phyloP scores from a whole-genome alignment of 768 basidiomycete genomes.

The Mycena filopes region DNA sequence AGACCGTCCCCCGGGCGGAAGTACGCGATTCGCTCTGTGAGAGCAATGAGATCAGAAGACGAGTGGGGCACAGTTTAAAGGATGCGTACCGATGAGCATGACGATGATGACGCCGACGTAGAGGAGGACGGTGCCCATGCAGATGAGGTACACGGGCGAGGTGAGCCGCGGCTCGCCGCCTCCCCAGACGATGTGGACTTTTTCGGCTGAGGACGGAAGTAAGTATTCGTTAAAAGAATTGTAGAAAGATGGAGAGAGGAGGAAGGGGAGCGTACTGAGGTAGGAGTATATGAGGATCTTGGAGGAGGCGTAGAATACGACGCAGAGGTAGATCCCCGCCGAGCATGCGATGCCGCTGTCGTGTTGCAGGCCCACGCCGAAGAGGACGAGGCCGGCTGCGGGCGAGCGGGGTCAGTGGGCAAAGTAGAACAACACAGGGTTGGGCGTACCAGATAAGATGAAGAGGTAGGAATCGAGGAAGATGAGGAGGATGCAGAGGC shows the following conservation, averaged over 20 bases:
- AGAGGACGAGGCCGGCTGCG: slow-evolving; percentile 54
- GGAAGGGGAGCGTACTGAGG: slow-evolving; percentile 49
- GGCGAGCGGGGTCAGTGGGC: not conserved
- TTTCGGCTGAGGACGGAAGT: slow-evolving; percentile 46
- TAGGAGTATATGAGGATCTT: slow-evolving; percentile 61
- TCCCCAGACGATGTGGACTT: slow-evolving; percentile 58
- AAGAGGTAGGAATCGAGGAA: slow-evolving; percentile 28
- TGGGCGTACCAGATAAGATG: slow-evolving; percentile 14
- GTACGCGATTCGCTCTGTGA: slow-evolving; percentile 48
- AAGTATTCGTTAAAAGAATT: slow-evolving; percentile 2
- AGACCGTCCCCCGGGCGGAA: slow-evolving; percentile 45
- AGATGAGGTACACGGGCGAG: slow-evolving; percentile 53
- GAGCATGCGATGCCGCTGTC: slow-evolving; percentile 47
- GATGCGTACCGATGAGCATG: slow-evolving; percentile 50
- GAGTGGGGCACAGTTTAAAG: not conserved
- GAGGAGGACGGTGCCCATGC: slow-evolving; percentile 48
- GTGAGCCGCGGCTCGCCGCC: slow-evolving; percentile 42
- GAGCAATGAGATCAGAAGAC: not conserved
- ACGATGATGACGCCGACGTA: slow-evolving; percentile 53
- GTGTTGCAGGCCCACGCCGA: slow-evolving; percentile 54
- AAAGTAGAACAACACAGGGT: not conserved
- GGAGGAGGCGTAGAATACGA: slow-evolving; percentile 52
- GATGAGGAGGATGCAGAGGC: slow-evolving; percentile 22
- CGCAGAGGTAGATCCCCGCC: slow-evolving; percentile 55
- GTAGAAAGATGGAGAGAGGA: slow-evolving; percentile 8